phyloP scores from a whole-genome alignment of 192 early-diverging fungal species.

The Neocallimastix lanati region DNA sequence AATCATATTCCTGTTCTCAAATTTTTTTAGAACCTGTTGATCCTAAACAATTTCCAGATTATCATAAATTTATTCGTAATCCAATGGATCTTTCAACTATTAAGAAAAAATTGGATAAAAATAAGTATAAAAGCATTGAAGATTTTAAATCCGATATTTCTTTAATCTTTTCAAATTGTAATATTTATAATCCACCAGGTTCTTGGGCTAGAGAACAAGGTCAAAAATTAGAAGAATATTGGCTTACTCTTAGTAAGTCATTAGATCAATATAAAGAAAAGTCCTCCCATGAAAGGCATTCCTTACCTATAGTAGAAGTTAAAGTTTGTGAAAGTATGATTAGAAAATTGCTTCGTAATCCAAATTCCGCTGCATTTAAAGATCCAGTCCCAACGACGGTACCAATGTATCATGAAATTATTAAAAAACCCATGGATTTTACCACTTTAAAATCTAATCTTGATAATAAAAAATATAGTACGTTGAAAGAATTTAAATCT shows the following conservation, averaged over 20 bases:
- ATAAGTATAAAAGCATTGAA: conserved; percentile 1
- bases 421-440: conserved; percentile 62
- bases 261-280: conserved; percentile 3
- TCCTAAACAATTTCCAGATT: background rate
- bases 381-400: conserved; percentile 47
- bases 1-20: conserved; percentile 6
- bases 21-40: conserved; percentile 32
- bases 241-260: background rate
- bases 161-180: conserved; percentile 1
- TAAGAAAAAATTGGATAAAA: conserved; percentile 3
- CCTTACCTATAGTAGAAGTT: background rate
- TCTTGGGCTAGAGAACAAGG: background rate
- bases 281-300: background rate
- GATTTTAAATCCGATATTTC: background rate
- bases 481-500: conserved; percentile 46
- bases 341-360: conserved; percentile 11
- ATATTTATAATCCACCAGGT: background rate
- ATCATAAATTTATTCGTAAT: conserved; percentile 1
- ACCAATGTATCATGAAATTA: conserved; percentile 46
- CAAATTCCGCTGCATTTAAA: conserved; percentile 33
- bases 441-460: conserved; percentile 46
- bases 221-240: background rate
- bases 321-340: conserved; percentile 6
- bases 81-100: conserved; percentile 1
- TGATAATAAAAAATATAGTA: conserved; percentile 38